Evolutionary conservation across 1,284 basidiomycete genomes (phyloP), one percentile per base, ranked within the genome.

Genomic region (Leccinum huronense): DNA sequence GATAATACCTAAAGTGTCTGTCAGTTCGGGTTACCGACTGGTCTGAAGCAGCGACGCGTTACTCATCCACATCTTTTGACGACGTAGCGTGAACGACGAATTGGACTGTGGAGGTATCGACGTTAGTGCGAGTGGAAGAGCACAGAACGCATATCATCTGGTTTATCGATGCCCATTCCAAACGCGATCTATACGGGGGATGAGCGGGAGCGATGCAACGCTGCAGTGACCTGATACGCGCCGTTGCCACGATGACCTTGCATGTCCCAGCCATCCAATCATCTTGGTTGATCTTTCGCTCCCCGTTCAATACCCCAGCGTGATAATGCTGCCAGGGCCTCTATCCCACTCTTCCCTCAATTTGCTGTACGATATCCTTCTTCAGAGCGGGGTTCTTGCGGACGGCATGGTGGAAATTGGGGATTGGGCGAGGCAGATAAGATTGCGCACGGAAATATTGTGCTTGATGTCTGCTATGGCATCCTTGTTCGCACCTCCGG

Each of bases 91-190:
- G 93, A 60, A 94, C 86, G 59, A 95, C 91, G 71, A 84, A 91
- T 65, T 89, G 86, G 8, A 91, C 92, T 89, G 27, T 27, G n/a
- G 31, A 51, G 53, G 40, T 57, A 58, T 19, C 23, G 40, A 57
- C 19, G 61, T 64, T 54, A 63, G 56, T 10, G n/a, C 42, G 7
- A 60, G 11, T 30, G 4, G 4, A 7, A n/a, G 23, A 48, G 16
- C 13, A 16, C 8, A 14, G 40, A 45, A 56, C 2, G 65, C 81
- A 63, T 70, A 88, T 87, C 87, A 70, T 94, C 85, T 0, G 88
- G 78, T 75, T 98, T 98, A 78, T 98, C 95, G 65, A 98, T 96
- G 16, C 96, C 97, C 97, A 99, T 98, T 9, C 97, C 97, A 75
- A 98, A 98, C 0, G 94, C 94, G 68, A 94, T 84, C 88, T 90